These are phyloP conservation scores for Penicillium herquei DNA, from an alignment of 495 filamentous ascomycete species.

Conservation along the genomic window DNA sequence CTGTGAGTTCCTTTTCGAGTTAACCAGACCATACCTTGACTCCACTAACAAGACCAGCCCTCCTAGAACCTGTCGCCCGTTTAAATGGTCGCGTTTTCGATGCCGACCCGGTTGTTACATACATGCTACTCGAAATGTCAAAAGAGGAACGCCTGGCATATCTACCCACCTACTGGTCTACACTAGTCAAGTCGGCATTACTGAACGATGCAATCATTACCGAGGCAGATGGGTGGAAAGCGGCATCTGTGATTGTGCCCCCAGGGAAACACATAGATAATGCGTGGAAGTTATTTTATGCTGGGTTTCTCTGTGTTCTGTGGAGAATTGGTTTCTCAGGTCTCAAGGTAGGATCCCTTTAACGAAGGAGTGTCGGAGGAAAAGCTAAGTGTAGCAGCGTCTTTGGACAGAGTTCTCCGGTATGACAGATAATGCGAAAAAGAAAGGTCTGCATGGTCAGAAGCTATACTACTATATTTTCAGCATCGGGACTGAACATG, in stretches of 20 bases:
- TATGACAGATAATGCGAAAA: constrained; percentile 28
- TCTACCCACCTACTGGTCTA: constrained; percentile 24
- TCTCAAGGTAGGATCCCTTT: constrained; percentile 14
- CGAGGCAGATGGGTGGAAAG: constrained; percentile 28
- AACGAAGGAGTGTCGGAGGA: neutral
- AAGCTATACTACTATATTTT: constrained; percentile 29
- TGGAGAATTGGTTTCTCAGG: constrained; percentile 24
- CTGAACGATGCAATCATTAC: constrained; percentile 28
- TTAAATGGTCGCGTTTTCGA: constrained; percentile 26
- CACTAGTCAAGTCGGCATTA: constrained; percentile 21
- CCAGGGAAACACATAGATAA: constrained; percentile 21
- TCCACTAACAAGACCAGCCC: constrained; percentile 6
- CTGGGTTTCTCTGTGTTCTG: constrained; percentile 22
- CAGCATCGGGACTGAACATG: constrained; percentile 26
- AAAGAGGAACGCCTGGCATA: constrained; percentile 21
- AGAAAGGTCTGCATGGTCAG: constrained; percentile 21
- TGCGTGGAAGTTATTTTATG: constrained; percentile 20
- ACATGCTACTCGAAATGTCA: constrained; percentile 27
- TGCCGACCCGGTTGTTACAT: constrained; percentile 25
- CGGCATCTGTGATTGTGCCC: constrained; percentile 23
- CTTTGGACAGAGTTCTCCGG: constrained; percentile 28
- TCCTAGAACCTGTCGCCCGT: constrained; percentile 14
- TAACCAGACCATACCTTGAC: neutral
- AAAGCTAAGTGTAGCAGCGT: constrained; percentile 9
- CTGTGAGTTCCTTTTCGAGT: constrained; percentile 8